Evolutionary conservation across 164 flowering plant genomes (phyloP), one percentile per base, ranked within the genome.

Genomic region (Vitis rupestris): DNA sequence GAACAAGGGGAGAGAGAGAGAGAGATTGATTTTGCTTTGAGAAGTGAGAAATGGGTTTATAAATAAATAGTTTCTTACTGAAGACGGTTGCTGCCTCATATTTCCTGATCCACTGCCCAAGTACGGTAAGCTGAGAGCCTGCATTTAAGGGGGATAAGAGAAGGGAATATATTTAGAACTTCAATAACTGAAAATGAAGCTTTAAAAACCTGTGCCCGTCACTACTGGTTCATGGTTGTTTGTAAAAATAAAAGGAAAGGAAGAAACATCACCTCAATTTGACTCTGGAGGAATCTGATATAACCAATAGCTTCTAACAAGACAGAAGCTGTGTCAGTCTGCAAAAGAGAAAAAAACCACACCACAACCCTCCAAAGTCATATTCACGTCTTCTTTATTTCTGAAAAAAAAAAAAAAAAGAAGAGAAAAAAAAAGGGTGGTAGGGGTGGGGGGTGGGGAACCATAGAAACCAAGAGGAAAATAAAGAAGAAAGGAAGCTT

Each of bases 71-170:
- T 31, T 12, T 70, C 89, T 83, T 84, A 87, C 93, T 37, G 44
- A 37, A 78, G 84, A 72, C 44, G 81, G 86, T 54, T 80, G 91
- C 67, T 81, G 92, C 70, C 79, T 78, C 72, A 78, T 81, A 79
- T 79, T 84, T 65, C 78, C 80, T 64, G 97, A 78, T 64, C 68
- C 88, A 81, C 70, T 81, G 75, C 86, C 90, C 88, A 92, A 69
- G 91, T 92, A 90, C 56, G 97, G 95, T 7, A 87, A 79, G 78
- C 97, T 90, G 67, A 92, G 90, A 17, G 91, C 97, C 97, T 92
- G 88, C 77, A 73, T 70, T 72, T 64, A 74, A 79, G 74, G 71
- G 70, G 67, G 61, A 65, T 4, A 64, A 61, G n/a, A 50, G n/a
- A 60, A 51, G 11, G 49, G 55, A 66, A 72, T 58, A 63, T 17